A percentile compares a stretch with the other conserved stretches of the same genome.
phyloP scores from a whole-genome alignment of 257 asterid species.

The Solanum pennellii region DNA sequence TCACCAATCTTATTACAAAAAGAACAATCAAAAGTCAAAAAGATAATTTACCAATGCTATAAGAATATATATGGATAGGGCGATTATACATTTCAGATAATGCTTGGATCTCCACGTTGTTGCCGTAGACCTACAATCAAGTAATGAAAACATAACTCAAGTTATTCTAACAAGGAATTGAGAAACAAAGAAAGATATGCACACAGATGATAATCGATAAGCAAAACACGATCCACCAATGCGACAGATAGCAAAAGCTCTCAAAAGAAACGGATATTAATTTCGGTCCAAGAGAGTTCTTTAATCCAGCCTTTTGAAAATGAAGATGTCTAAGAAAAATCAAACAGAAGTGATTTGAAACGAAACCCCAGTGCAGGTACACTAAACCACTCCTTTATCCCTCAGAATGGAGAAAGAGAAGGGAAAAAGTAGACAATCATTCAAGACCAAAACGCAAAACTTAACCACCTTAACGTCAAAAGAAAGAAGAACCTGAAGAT shows the following conservation, averaged over 20 bases:
- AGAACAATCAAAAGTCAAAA: background rate
- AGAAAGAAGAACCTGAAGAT: background rate
- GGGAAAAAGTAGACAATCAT: background rate
- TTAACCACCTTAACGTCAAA: background rate
- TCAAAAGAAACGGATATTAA: background rate
- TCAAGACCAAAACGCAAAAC: background rate
- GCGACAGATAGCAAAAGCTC: background rate
- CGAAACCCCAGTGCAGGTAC: background rate
- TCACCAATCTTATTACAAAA: background rate
- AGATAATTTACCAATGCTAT: conserved; percentile 61
- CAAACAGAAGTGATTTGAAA: background rate
- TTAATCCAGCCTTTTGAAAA: background rate
- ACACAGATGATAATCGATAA: background rate
- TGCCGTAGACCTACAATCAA: conserved; percentile 70
- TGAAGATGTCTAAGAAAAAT: background rate
- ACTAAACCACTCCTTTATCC: background rate
- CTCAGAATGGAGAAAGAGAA: background rate
- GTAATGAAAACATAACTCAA: background rate
- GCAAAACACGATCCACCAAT: background rate
- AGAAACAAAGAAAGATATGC: background rate
- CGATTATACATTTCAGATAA: conserved; percentile 93
- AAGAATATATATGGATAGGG: conserved; percentile 93
- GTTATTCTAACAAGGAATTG: background rate
- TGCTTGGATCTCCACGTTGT: conserved; percentile 92
- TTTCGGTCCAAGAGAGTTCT: background rate